These are phyloP conservation scores for Narthecium ossifragum DNA, from an alignment of 106 monocot genomes.

Conservation along the genomic window DNA sequence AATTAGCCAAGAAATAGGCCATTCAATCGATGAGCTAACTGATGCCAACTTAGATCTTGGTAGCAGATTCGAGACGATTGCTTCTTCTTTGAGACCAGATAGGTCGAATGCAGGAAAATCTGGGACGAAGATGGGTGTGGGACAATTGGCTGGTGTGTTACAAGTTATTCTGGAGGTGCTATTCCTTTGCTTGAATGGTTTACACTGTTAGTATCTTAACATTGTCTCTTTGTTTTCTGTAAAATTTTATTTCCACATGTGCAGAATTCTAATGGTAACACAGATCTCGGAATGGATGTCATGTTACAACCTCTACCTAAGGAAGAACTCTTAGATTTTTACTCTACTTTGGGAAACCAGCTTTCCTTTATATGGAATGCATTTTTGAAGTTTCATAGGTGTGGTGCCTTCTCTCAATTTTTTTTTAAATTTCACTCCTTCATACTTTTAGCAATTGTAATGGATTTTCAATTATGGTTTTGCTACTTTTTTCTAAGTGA, in stretches of 20 bases:
- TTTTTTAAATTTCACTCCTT: too few relatives aligned
- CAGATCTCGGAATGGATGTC: constrained; percentile 54
- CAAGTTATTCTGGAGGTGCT: constrained; percentile 60
- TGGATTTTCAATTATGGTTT: too few relatives aligned
- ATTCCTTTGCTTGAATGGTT: not conserved
- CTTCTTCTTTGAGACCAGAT: constrained; percentile 25
- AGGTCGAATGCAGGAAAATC: constrained; percentile 11
- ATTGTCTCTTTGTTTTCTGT: not conserved
- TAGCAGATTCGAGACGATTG: constrained; percentile 36
- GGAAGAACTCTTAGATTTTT: constrained; percentile 68
- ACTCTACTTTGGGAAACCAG: constrained; percentile 58
- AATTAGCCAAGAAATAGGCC: constrained; percentile 52
- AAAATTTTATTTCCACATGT: constrained; percentile 10
- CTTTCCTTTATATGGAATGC: constrained; percentile 85
- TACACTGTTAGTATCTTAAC: not conserved
- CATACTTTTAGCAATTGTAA: too few relatives aligned
- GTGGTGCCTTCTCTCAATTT: not conserved
- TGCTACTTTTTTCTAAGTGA: too few relatives aligned
- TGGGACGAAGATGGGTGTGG: constrained; percentile 38
- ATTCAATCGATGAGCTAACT: constrained; percentile 56
- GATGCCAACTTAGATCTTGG: constrained; percentile 45
- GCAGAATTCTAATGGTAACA: constrained; percentile 63
- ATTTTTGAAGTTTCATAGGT: constrained; percentile 95
- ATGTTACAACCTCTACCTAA: constrained; percentile 59
- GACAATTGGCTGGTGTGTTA: constrained; percentile 39